Evolutionary conservation across 192 early-diverging fungal genomes (phyloP).

Genomic region (Entomortierella parvispora): DNA sequence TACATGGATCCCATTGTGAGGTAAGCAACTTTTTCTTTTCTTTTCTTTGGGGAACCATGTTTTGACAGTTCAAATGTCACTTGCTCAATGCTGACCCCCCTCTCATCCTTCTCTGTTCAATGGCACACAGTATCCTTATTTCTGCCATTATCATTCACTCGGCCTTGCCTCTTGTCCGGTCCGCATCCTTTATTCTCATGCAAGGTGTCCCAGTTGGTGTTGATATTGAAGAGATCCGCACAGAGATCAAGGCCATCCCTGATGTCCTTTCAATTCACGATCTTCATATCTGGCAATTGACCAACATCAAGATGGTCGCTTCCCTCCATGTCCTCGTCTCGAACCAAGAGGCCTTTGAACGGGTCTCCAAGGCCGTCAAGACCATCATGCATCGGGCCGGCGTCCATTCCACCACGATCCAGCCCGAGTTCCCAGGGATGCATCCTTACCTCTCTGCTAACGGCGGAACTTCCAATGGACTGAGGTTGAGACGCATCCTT

Average conservation of each 20-base stretch:
- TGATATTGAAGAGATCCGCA: slow-evolving; percentile 69
- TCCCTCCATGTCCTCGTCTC: slow-evolving; percentile 83
- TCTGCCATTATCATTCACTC: slow-evolving; percentile 69
- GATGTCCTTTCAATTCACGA: slow-evolving; percentile 86
- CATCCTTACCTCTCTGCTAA: slow-evolving; percentile 14
- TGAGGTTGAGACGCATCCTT: not conserved
- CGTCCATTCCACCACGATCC: slow-evolving; percentile 90
- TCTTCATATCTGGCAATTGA: slow-evolving; percentile 93
- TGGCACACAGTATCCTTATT: slow-evolving; percentile 60
- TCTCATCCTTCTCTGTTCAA: not conserved
- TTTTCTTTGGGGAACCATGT: not conserved
- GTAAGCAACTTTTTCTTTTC: slow-evolving; percentile 49
- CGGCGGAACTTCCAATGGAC: not conserved
- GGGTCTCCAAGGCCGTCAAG: slow-evolving; percentile 77
- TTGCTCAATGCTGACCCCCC: not conserved
- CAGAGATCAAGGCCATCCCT: slow-evolving; percentile 66
- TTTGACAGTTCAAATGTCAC: too few relatives aligned
- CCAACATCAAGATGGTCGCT: slow-evolving; percentile 82
- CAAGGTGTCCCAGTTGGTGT: slow-evolving; percentile 82
- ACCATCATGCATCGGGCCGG: slow-evolving; percentile 80
- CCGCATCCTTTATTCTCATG: slow-evolving; percentile 81
- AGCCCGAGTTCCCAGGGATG: slow-evolving; percentile 81
- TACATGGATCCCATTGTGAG: slow-evolving; percentile 91
- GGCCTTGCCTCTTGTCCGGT: slow-evolving; percentile 58
- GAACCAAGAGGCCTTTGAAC: slow-evolving; percentile 73